Base-by-base conservation (phyloP, 148 eudicot genomes). In the Camellia lanceoleosa region DNA sequence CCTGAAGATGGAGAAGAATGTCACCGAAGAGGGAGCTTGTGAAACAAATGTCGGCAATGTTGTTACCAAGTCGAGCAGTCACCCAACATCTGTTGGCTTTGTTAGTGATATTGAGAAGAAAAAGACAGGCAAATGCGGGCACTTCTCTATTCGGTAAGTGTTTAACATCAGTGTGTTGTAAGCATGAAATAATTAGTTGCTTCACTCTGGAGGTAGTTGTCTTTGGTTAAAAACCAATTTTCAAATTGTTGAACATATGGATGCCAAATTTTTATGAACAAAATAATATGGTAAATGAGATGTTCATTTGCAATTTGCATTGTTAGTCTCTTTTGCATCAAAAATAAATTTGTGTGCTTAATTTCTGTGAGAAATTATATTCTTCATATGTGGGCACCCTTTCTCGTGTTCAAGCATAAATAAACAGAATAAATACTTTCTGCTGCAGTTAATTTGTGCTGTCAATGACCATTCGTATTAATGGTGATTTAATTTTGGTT, bases 101-200 rank as follows among this genome's bases (percentile, higher is more conserved):
- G 59, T 13, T 11, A 59, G 66, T 44, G 72, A 5, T n/a, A 30
- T 43, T 15, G 23, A 81, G 68, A 81, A 60, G 42, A 69, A 69
- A 59, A 70, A 69, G 76, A 56, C 61, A 0, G 30, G 30, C 64
- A 68, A 81, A 76, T 76, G 80, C 75, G 43, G 47, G 3, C 83
- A 76, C 47, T 81, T 81, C 59, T 68, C 83, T 12, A 81, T 81
- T 63, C 80, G 83, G 83, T 81, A 81, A 76, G 79, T 64, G 15
- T 30, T 14, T 15, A 38, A n/a, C 46, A 77, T 77, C 10, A 0
- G 4, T 63, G 30, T 38, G 68, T 5, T 10, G 3, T 43, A 75
- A 44, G 12, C 54, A 19, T 13, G 58, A 62, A 56, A 62, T 43
- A 18, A 43, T 60, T 59, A 30, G 38, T 30, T 74, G 2, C 3